Evolutionary conservation across 2,329 filamentous ascomycete genomes (phyloP).

Genomic region (Xylariales sp.): DNA sequence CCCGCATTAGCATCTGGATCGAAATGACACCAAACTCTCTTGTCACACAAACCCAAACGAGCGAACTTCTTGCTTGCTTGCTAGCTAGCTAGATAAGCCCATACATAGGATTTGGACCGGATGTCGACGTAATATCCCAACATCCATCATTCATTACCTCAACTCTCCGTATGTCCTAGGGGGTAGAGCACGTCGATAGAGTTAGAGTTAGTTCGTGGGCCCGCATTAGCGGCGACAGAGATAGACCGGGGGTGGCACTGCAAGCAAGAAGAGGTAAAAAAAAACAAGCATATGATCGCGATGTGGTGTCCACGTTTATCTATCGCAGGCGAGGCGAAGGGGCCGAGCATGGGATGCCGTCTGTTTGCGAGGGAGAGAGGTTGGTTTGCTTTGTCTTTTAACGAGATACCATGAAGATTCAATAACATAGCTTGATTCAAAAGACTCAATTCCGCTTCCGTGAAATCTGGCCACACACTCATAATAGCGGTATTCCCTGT

Average conservation of each 20-base stretch:
- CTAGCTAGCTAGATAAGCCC: neutral
- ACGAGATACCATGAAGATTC: constrained; percentile 12
- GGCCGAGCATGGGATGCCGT: neutral
- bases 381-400: neutral
- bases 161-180: neutral
- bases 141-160: neutral
- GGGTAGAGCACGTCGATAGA: neutral
- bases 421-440: constrained; percentile 3
- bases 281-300: neutral
- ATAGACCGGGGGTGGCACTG: neutral
- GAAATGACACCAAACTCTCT: neutral
- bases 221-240: constrained; percentile 15
- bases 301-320: neutral
- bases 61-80: neutral
- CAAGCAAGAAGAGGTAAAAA: neutral
- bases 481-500: no score
- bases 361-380: neutral
- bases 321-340: neutral
- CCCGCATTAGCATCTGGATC: constrained; percentile 14
- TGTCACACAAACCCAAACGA: neutral
- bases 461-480: neutral
- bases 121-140: neutral
- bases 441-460: neutral
- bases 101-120: no score
- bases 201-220: neutral